Conservation (phyloP, 305 asterid species). For the Plantago coronopus region DNA sequence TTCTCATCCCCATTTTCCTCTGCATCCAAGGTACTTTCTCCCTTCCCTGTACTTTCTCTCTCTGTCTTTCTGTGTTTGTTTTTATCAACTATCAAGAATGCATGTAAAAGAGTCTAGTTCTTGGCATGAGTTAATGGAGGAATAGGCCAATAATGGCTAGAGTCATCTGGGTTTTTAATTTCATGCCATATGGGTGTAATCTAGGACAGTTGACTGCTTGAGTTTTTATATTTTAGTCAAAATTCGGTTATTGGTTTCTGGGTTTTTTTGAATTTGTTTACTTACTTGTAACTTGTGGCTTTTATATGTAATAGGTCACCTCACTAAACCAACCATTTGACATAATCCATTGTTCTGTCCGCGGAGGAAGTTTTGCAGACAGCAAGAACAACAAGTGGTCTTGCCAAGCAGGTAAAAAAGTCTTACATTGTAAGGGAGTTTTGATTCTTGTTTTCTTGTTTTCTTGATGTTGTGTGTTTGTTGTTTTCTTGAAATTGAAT, state of each 20-base stretch:
- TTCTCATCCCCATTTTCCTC: slow-evolving; percentile 2
- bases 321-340: slow-evolving; percentile 16
- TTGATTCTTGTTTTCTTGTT: background rate
- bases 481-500: background rate
- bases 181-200: slow-evolving; percentile 13
- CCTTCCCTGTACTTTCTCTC: background rate
- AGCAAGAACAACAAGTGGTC: slow-evolving; percentile 16
- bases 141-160: background rate
- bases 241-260: slow-evolving; percentile 10
- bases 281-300: slow-evolving; percentile 14
- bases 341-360: slow-evolving; percentile 27
- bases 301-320: slow-evolving; percentile 28
- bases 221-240: slow-evolving; percentile 19
- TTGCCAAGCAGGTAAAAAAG: too few species aligned
- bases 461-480: background rate
- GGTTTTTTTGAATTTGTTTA: background rate
- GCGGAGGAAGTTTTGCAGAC: slow-evolving; percentile 25
- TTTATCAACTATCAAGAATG: background rate
- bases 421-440: slow-evolving; percentile 18
- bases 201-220: slow-evolving; percentile 19
- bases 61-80: slow-evolving; percentile 2
- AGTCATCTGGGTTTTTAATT: slow-evolving; percentile 1
- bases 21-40: background rate
- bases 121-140: slow-evolving; percentile 1
- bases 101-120: background rate